A percentile compares a stretch with the other conserved stretches of the same genome.
Evolutionary conservation across 495 filamentous ascomycete genomes (phyloP).

Genomic region (Elasticomyces elasticus): DNA sequence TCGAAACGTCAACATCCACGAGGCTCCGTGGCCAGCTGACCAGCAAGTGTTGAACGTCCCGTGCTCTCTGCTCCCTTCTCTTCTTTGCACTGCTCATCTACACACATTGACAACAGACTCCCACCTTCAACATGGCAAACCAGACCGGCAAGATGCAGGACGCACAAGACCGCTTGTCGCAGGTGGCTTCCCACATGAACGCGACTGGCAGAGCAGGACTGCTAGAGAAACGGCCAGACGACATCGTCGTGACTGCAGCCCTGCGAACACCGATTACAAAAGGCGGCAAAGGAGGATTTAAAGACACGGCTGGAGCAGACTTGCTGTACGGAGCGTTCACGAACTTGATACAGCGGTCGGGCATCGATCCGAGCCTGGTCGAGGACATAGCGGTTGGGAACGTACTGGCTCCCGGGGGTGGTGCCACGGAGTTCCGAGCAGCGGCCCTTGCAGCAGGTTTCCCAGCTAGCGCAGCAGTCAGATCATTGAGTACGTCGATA

Average conservation of each 20-base stretch:
- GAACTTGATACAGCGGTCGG: constrained; percentile 69
- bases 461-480: constrained; percentile 71
- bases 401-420: constrained; percentile 85
- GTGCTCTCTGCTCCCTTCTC: not conserved
- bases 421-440: constrained; percentile 93
- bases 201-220: constrained; percentile 42
- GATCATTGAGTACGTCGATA: constrained; percentile 47
- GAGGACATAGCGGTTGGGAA: constrained; percentile 89
- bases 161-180: constrained; percentile 54
- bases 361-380: constrained; percentile 72
- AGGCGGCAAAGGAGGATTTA: constrained; percentile 87
- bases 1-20: too few relatives aligned
- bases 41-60: too few relatives aligned
- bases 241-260: constrained; percentile 82
- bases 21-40: too few relatives aligned
- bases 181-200: constrained; percentile 53
- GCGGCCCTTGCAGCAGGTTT: constrained; percentile 87
- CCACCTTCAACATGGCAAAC: constrained; percentile 27
- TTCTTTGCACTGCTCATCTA: not conserved
- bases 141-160: constrained; percentile 22
- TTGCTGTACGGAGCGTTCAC: constrained; percentile 76
- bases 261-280: constrained; percentile 87
- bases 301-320: constrained; percentile 77
- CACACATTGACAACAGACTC: not conserved
- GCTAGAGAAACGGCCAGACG: constrained; percentile 55